phyloP scores from a whole-genome alignment of 2,329 filamentous ascomycete species.

The Fusarium fujikuroi region DNA sequence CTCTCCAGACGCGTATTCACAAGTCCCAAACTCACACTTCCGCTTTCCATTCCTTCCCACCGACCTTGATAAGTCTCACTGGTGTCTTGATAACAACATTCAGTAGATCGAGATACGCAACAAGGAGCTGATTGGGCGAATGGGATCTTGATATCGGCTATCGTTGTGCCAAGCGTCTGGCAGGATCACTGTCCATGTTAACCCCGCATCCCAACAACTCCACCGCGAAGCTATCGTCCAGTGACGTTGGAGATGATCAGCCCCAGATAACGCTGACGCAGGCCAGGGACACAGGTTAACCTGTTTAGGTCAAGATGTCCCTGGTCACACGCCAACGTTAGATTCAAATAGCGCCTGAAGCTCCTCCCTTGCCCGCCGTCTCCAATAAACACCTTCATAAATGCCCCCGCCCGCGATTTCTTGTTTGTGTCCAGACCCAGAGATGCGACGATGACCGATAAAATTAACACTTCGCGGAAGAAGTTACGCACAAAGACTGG shows the following conservation, averaged over 20 bases:
- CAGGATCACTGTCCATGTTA: not conserved
- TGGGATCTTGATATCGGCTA: slow-evolving; percentile 1
- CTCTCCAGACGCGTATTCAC: not conserved
- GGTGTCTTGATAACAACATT: not conserved
- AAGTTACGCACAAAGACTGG: slow-evolving; percentile 34
- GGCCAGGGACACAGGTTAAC: not conserved
- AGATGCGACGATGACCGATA: not conserved
- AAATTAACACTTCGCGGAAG: not conserved
- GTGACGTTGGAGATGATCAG: not conserved
- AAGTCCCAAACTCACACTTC: fast-evolving
- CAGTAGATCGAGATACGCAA: not conserved
- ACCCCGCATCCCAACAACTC: not conserved
- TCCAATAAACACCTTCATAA: not conserved
- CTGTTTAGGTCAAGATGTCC: not conserved
- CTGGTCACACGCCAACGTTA: not conserved
- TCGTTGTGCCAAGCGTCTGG: not conserved
- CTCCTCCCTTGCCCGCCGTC: not conserved
- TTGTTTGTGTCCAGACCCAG: fast-evolving
- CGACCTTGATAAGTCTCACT: not conserved
- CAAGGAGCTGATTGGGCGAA: not conserved
- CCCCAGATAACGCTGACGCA: not conserved
- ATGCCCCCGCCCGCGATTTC: not conserved
- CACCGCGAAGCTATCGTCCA: not conserved
- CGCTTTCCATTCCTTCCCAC: no score
- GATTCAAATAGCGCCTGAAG: not conserved